Percentiles rank a stretch among this genome's conserved stretches.
Conservation (phyloP, 495 filamentous ascomycete genomes). For the Penicillium ucsense region DNA sequence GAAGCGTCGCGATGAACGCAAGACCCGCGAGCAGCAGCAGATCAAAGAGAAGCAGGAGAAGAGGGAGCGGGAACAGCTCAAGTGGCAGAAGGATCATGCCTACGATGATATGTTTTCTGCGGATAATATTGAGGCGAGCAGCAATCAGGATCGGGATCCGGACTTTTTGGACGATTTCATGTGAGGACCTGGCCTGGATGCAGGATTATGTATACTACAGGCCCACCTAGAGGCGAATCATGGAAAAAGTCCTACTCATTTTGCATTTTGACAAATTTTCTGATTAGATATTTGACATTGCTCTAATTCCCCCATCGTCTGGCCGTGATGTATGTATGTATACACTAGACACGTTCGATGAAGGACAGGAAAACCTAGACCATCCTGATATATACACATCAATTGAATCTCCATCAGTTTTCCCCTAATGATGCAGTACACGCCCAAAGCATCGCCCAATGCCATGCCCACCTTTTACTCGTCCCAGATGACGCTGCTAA, state of each 20-base stretch:
- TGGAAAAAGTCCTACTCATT: too few relatives aligned
- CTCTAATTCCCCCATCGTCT: too few relatives aligned
- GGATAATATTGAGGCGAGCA: slow-evolving; percentile 36
- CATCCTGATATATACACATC: too few relatives aligned
- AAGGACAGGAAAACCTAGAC: too few relatives aligned
- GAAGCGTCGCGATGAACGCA: slow-evolving; percentile 59
- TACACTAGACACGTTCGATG: too few relatives aligned
- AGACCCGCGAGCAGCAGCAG: slow-evolving; percentile 56
- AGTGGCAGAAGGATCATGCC: slow-evolving; percentile 88
- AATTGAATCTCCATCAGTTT: background rate
- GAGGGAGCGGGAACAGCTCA: slow-evolving; percentile 75
- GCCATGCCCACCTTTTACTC: slow-evolving; percentile 27
- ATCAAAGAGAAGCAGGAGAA: slow-evolving; percentile 70
- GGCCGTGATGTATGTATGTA: too few relatives aligned
- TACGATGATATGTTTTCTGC: slow-evolving; percentile 66
- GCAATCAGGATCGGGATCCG: slow-evolving; percentile 41
- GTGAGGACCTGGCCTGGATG: slow-evolving; percentile 19
- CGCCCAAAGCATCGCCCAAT: background rate
- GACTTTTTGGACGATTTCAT: slow-evolving; percentile 46
- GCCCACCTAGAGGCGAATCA: too few relatives aligned
- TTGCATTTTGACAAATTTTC: too few relatives aligned
- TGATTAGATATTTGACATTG: too few relatives aligned
- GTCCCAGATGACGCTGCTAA: slow-evolving; percentile 54
- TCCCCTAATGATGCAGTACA: background rate
- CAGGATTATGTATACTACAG: too few relatives aligned